Conservation (phyloP, 345 rosid genomes). For the Salix suchowensis region DNA sequence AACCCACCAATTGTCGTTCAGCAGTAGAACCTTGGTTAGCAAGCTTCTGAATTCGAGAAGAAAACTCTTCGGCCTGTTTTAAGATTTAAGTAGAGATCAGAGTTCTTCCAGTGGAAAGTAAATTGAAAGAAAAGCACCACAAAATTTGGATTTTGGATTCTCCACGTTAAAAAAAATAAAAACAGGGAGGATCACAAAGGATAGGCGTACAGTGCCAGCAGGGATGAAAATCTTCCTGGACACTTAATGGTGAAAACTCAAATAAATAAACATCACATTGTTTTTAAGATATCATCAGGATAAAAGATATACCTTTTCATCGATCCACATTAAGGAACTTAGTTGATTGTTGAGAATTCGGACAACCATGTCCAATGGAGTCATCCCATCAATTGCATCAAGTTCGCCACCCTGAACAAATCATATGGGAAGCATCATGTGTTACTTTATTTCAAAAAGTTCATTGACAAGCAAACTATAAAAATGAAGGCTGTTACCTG, state of each 20-base stretch:
- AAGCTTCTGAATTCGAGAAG: slow-evolving; percentile 67
- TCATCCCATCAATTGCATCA: slow-evolving; percentile 69
- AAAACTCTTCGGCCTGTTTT: slow-evolving; percentile 85
- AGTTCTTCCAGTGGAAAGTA: not conserved
- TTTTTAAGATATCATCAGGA: too few species aligned
- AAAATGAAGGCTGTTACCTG: slow-evolving; percentile 43
- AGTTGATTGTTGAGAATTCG: slow-evolving; percentile 92
- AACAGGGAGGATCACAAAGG: too few species aligned
- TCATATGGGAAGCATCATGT: slow-evolving; percentile 7
- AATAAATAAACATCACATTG: too few species aligned
- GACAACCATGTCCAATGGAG: slow-evolving; percentile 84
- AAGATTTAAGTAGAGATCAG: slow-evolving; percentile 16
- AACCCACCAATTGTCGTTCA: slow-evolving; percentile 53
- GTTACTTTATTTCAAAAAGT: not conserved
- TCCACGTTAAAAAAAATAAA: too few species aligned
- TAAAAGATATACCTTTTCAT: slow-evolving; percentile 65
- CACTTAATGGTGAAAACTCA: too few species aligned
- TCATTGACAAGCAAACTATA: not conserved
- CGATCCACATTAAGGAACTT: slow-evolving; percentile 94
- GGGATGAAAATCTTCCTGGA: too few species aligned
- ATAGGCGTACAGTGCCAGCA: too few species aligned
- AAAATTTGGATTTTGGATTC: too few species aligned
- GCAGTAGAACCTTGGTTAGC: slow-evolving; percentile 67
- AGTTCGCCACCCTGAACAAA: slow-evolving; percentile 79
- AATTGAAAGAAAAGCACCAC: not conserved